phyloP scores from a whole-genome alignment of 2,329 filamentous ascomycete species.

The Pseudocercospora fijiensis region DNA sequence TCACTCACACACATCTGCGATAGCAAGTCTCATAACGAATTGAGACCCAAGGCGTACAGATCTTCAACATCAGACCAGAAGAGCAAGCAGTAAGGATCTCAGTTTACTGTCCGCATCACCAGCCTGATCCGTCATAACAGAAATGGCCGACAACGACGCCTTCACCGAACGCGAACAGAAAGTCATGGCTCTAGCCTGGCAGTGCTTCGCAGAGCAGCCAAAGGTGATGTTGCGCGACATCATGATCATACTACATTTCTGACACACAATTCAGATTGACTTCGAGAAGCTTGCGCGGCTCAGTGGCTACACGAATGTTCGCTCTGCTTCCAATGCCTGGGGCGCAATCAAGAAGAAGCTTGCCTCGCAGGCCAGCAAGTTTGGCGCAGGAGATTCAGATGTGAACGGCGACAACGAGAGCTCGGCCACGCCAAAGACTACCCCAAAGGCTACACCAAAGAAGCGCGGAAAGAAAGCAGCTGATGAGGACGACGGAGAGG shows the following conservation, averaged over 20 bases:
- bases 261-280: conserved; percentile 24
- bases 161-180: conserved; percentile 32
- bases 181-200: conserved; percentile 31
- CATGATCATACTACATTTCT: conserved; percentile 16
- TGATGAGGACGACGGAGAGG: conserved; percentile 22
- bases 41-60: too few relatives aligned
- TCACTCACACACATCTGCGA: too few relatives aligned
- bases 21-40: too few relatives aligned
- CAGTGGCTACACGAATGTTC: conserved; percentile 27
- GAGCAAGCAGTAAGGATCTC: too few relatives aligned
- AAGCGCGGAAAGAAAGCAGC: conserved; percentile 25
- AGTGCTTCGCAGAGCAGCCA: conserved; percentile 32
- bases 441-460: conserved; percentile 25
- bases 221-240: conserved; percentile 44
- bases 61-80: too few relatives aligned
- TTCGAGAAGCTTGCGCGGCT: conserved; percentile 28
- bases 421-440: conserved; percentile 16
- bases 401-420: conserved; percentile 3
- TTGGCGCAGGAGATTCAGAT: conserved; percentile 3
- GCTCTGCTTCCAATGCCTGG: conserved; percentile 38
- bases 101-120: too few relatives aligned
- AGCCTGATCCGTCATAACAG: too few relatives aligned
- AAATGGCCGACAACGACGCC: conserved; percentile 15
- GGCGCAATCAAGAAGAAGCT: conserved; percentile 38
- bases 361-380: conserved; percentile 16